A percentile compares a stretch with the other conserved stretches of the same genome.
phyloP scores from a whole-genome alignment of 2,329 filamentous ascomycete genomes.

The Colletotrichum melonis region DNA sequence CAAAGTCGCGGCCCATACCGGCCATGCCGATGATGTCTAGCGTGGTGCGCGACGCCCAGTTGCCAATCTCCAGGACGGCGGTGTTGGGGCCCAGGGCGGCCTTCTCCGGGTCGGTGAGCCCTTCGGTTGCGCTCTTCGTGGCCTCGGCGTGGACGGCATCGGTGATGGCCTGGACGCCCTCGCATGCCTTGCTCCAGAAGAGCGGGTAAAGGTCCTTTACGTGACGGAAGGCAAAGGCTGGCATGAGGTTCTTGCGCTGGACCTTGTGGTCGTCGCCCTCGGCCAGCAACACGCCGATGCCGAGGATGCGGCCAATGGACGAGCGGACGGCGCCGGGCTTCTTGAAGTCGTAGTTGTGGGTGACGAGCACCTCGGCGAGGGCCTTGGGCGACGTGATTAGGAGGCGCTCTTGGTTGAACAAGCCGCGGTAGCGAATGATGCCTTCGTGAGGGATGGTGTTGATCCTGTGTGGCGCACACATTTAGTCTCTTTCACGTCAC shows the following conservation, averaged over 20 bases:
- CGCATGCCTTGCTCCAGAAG: slow-evolving; percentile 83
- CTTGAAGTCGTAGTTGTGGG: slow-evolving; percentile 75
- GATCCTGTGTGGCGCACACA: slow-evolving; percentile 62
- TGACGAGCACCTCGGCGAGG: slow-evolving; percentile 76
- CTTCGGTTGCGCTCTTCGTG: slow-evolving; percentile 46
- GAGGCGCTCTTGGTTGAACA: slow-evolving; percentile 73
- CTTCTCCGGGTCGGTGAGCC: slow-evolving; percentile 40
- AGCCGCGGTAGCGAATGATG: slow-evolving; percentile 72
- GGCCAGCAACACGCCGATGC: slow-evolving; percentile 79
- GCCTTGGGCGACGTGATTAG: slow-evolving; percentile 71
- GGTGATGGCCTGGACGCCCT: slow-evolving; percentile 74
- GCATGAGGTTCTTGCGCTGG: slow-evolving; percentile 82
- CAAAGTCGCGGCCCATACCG: slow-evolving; percentile 78
- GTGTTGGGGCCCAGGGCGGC: slow-evolving; percentile 40
- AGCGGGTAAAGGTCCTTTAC: slow-evolving; percentile 86
- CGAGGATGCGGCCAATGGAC: slow-evolving; percentile 72
- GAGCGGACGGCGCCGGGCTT: slow-evolving; percentile 69
- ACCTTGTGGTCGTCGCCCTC: slow-evolving; percentile 92
- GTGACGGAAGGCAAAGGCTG: slow-evolving; percentile 87
- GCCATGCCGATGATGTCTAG: slow-evolving; percentile 82
- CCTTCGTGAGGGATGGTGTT: slow-evolving; percentile 74
- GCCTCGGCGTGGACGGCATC: slow-evolving; percentile 44
- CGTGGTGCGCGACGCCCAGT: slow-evolving; percentile 75
- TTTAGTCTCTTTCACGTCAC: slow-evolving; percentile 38
- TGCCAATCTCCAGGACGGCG: slow-evolving; percentile 61